Conservation (phyloP, 192 early-diverging fungal species). For the Mortierella claussenii region DNA sequence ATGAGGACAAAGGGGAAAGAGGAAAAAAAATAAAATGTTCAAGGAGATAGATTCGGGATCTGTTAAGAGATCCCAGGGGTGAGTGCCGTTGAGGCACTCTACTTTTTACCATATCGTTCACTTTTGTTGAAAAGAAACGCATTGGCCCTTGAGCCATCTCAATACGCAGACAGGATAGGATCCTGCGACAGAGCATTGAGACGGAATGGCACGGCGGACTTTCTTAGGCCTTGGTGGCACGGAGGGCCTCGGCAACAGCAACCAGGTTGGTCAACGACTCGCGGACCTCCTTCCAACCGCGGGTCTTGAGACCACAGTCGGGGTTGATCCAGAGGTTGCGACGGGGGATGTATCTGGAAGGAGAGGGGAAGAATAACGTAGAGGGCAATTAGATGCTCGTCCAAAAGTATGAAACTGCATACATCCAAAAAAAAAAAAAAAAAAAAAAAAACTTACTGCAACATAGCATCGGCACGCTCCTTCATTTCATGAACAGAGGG, state of each 20-base stretch:
- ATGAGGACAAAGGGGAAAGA: conserved; percentile 5
- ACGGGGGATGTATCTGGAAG: conserved; percentile 77
- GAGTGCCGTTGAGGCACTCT: conserved; percentile 57
- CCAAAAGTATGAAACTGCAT: too few relatives aligned
- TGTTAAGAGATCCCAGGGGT: conserved; percentile 56
- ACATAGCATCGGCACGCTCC: conserved; percentile 81
- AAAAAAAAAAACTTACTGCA: conserved; percentile 45
- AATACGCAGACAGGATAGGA: not conserved
- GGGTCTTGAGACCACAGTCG: conserved; percentile 97
- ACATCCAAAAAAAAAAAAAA: not conserved
- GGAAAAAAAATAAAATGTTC: conserved; percentile 5
- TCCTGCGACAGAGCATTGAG: too few relatives aligned
- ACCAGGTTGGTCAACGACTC: conserved; percentile 89
- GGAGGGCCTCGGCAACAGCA: conserved; percentile 76
- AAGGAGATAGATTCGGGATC: conserved; percentile 30
- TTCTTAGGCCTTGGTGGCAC: conserved; percentile 51
- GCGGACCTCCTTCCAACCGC: conserved; percentile 96
- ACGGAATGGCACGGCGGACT: conserved; percentile 34
- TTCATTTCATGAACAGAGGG: conserved; percentile 91
- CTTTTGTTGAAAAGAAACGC: conserved; percentile 58
- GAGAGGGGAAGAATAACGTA: not conserved
- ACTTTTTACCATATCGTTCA: conserved; percentile 58
- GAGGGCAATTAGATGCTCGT: too few relatives aligned
- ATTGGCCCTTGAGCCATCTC: conserved; percentile 49
- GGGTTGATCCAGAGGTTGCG: conserved; percentile 96